Evolutionary conservation across 108 stramenopile species (phyloP).

Genomic region (Discostella pseudostelligera): DNA sequence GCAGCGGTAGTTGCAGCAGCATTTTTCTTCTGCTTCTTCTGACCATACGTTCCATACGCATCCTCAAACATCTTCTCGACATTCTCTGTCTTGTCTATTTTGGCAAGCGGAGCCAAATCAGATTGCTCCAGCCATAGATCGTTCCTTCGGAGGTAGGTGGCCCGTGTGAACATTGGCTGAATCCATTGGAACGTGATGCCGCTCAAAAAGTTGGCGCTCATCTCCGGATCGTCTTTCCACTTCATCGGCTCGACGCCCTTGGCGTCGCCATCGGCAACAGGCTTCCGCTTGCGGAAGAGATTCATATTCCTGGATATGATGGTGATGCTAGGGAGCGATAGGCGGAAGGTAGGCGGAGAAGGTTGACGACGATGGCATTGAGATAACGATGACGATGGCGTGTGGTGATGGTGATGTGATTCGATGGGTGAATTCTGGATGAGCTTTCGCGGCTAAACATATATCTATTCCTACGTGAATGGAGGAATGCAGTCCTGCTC

Average conservation of each 20-base stretch:
- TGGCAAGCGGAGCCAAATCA: slow-evolving; percentile 59
- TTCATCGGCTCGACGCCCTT: slow-evolving; percentile 20
- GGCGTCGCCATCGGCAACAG: neutral
- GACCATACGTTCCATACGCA: slow-evolving; percentile 42
- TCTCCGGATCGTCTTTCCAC: slow-evolving; percentile 51
- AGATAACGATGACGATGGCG: too few species aligned
- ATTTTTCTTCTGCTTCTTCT: slow-evolving; percentile 16
- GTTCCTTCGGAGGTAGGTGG: slow-evolving; percentile 37
- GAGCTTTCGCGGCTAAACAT: too few species aligned
- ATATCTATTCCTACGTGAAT: too few species aligned
- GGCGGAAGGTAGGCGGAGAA: too few species aligned
- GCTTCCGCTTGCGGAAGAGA: slow-evolving; percentile 13
- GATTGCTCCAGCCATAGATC: slow-evolving; percentile 52
- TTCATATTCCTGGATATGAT: too few species aligned
- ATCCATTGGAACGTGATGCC: slow-evolving; percentile 58
- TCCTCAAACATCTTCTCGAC: slow-evolving; percentile 56
- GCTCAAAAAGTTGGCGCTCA: slow-evolving; percentile 47
- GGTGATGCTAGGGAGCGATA: too few species aligned
- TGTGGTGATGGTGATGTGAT: too few species aligned
- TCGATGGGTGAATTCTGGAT: too few species aligned
- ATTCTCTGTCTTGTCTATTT: slow-evolving; percentile 44
- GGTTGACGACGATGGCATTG: too few species aligned
- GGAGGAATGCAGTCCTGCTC: too few species aligned
- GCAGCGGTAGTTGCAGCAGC: neutral
- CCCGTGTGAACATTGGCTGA: slow-evolving; percentile 67